phyloP scores from a whole-genome alignment of 140 eudicot species.

The Erigeron philadelphicus region DNA sequence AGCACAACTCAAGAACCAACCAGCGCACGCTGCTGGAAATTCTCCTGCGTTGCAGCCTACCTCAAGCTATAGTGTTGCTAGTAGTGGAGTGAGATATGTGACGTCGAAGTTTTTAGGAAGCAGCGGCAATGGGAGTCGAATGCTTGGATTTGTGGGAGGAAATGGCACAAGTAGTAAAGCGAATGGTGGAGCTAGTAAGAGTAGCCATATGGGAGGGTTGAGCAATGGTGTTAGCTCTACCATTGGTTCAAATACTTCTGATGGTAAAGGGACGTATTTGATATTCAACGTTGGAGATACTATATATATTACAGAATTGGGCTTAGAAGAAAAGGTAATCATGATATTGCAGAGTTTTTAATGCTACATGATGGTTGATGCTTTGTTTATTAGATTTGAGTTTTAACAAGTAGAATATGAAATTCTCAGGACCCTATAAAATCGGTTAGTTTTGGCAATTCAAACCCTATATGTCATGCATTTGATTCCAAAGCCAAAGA shows the following conservation, averaged over 20 bases:
- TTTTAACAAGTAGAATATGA: too few relatives aligned
- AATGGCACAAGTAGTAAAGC: slow-evolving; percentile 37
- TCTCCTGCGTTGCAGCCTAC: slow-evolving; percentile 39
- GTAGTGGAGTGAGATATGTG: slow-evolving; percentile 74
- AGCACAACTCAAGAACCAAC: slow-evolving; percentile 72
- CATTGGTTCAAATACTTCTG: slow-evolving; percentile 42
- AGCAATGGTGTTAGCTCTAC: slow-evolving; percentile 43
- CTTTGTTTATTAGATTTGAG: background rate
- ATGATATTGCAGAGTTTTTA: background rate
- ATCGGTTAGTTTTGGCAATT: slow-evolving; percentile 65
- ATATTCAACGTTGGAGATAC: slow-evolving; percentile 81
- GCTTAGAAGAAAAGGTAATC: slow-evolving; percentile 75
- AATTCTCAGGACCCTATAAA: slow-evolving; percentile 63
- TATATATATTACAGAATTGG: slow-evolving; percentile 59
- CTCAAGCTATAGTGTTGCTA: slow-evolving; percentile 59
- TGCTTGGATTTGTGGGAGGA: slow-evolving; percentile 82
- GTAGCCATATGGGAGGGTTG: slow-evolving; percentile 28
- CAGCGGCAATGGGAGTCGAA: slow-evolving; percentile 59
- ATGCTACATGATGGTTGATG: slow-evolving; percentile 1
- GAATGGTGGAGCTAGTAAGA: slow-evolving; percentile 39
- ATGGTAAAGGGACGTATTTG: slow-evolving; percentile 74
- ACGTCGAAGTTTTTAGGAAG: slow-evolving; percentile 73
- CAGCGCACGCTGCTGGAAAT: slow-evolving; percentile 34
- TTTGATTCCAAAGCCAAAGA: slow-evolving; percentile 75
- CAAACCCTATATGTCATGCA: slow-evolving; percentile 82